Percentiles rank a stretch among this genome's conserved stretches.
These are phyloP conservation scores for Candida sp. DNA, from an alignment of 1,139 yeast genomes.

Conservation along the genomic window DNA sequence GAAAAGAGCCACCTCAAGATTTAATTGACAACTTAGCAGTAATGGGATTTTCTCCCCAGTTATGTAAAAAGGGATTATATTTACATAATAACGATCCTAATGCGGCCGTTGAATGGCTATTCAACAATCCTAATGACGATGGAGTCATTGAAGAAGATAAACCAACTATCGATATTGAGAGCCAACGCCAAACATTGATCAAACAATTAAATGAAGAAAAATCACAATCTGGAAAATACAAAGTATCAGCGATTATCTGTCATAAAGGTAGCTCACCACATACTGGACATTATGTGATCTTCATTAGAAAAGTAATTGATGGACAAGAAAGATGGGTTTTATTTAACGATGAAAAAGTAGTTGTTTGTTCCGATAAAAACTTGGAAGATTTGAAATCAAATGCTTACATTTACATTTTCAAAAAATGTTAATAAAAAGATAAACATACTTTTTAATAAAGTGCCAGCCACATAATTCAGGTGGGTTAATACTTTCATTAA, in stretches of 20 bases:
- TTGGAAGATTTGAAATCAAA: constrained; percentile 59
- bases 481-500: too few species aligned
- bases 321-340: constrained; percentile 66
- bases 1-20: constrained; percentile 27
- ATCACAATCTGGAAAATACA: constrained; percentile 31
- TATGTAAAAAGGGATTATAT: constrained; percentile 68
- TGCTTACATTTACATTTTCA: constrained; percentile 62
- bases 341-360: constrained; percentile 94
- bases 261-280: constrained; percentile 95
- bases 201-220: constrained; percentile 10
- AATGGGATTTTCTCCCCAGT: constrained; percentile 74
- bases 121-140: constrained; percentile 67
- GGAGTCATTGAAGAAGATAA: constrained; percentile 20
- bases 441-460: too few species aligned
- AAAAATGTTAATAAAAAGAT: constrained; percentile 3
- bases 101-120: constrained; percentile 88
- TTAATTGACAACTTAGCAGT: constrained; percentile 49
- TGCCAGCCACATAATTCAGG: too few species aligned
- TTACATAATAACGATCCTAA: constrained; percentile 60
- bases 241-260: constrained; percentile 71
- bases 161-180: constrained; percentile 16
- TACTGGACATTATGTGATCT: constrained; percentile 95
- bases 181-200: constrained; percentile 17
- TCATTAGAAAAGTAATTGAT: constrained; percentile 46
- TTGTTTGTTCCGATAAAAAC: constrained; percentile 58